phyloP scores from a whole-genome alignment of 495 filamentous ascomycete genomes.

The Daldinia bambusicola region DNA sequence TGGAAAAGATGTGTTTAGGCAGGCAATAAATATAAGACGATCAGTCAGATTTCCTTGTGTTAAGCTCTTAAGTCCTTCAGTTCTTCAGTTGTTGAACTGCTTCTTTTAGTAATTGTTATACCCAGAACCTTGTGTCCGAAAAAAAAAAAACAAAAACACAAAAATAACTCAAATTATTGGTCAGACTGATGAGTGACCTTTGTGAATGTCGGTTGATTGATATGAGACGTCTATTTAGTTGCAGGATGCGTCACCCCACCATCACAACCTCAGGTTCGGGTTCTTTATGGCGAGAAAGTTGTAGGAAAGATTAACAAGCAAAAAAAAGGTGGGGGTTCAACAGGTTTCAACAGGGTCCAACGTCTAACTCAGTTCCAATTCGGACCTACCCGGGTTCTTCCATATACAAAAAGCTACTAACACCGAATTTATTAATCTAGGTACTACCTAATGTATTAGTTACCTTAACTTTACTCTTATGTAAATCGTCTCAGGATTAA shows the following conservation, averaged over 20 bases:
- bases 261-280: conserved; percentile 18
- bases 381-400: conserved; percentile 30
- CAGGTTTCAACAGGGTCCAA: too few relatives aligned
- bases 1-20: background rate
- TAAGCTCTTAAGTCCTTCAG: background rate
- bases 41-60: background rate
- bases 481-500: background rate
- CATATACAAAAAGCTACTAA: conserved; percentile 14
- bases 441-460: background rate
- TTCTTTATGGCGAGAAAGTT: background rate
- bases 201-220: conserved; percentile 15
- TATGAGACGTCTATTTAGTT: conserved; percentile 23
- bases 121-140: background rate
- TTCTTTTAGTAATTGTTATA: background rate
- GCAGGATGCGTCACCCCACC: conserved; percentile 38
- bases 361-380: background rate
- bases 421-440: too few relatives aligned
- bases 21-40: conserved; percentile 3
- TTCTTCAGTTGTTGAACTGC: background rate
- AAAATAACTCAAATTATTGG: conserved; percentile 44
- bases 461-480: background rate
- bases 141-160: background rate
- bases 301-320: conserved; percentile 6
- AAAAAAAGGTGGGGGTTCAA: background rate
- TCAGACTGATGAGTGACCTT: conserved; percentile 13